These are phyloP conservation scores for Coemansia sp. DNA, from an alignment of 192 early-diverging fungal genomes.

Conservation along the genomic window DNA sequence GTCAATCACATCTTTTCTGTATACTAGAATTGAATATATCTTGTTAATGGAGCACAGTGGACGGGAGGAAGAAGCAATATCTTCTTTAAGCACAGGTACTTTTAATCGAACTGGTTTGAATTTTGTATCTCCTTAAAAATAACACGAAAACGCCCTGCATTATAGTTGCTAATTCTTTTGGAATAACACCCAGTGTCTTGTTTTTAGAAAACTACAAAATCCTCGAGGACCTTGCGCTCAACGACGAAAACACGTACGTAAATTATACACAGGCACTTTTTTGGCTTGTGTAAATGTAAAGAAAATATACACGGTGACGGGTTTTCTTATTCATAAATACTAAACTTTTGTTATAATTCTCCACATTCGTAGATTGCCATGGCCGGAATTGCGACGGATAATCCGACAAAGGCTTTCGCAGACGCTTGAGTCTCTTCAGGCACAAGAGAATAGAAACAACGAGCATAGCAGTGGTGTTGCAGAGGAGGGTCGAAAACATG, in stretches of 20 bases:
- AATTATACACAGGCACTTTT: not conserved
- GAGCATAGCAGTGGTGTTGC: not conserved
- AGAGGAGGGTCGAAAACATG: not conserved
- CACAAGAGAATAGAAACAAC: not conserved
- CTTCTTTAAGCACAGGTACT: constrained; percentile 7
- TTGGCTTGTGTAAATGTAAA: not conserved
- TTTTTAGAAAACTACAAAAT: constrained; percentile 36
- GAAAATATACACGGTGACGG: not conserved
- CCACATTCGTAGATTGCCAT: constrained; percentile 27
- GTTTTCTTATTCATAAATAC: not conserved
- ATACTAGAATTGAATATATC: not conserved
- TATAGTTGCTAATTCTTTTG: not conserved
- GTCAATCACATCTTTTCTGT: too few species aligned
- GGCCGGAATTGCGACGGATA: constrained; percentile 41
- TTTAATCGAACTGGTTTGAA: constrained; percentile 2
- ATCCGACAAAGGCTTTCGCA: constrained; percentile 41
- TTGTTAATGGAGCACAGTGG: constrained; percentile 12
- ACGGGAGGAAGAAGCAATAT: constrained; percentile 9
- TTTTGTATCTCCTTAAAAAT: not conserved
- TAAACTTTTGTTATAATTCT: not conserved
- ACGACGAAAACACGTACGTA: constrained; percentile 43
- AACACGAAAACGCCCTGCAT: too few species aligned
- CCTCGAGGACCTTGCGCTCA: constrained; percentile 36
- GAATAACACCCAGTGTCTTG: not conserved
- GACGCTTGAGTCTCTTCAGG: constrained; percentile 25